Base-by-base conservation (phyloP, 2,329 filamentous ascomycete species). In the Metarhizium guizhouense region DNA sequence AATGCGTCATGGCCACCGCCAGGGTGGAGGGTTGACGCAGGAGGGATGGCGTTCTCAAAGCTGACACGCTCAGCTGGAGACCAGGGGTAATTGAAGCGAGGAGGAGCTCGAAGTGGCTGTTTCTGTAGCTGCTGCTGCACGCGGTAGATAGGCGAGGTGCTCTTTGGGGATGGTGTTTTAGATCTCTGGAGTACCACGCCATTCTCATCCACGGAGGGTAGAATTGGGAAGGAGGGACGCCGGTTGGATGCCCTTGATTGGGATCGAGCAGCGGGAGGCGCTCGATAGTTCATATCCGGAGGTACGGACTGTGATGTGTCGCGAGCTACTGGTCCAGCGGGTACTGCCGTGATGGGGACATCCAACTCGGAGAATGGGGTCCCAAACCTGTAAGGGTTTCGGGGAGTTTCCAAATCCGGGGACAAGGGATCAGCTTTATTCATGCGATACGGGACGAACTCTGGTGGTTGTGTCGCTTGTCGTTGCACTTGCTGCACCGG, bases 281-380 rank as follows among this genome's bases (percentile, higher is more conserved):
- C 69, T 36, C 84, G 82, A 75, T 87, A 96, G 68, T 84, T 86
- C 91, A 96, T 96, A 72, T 95, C 86, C 6, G 93, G 93, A 47
- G 93, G 93, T 0, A 96, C 93, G 5, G 92, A 96, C 70, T 96
- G 90, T 30, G 90, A 95, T 50, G 79, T 76, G 65, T 94, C 87
- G 52, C 93, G 87, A 48, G 86, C 79, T 36, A 95, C 77, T 6
- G 88, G 88, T 0, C 86, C 88, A 16, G 84, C 64, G 1, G 83
- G 82, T 47, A 92, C 76, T 3, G 86, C 81, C 1, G 89, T 94
- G 57, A 95, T 74, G 0, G 93, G 92, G 13, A 92, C 84, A 67
- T 96, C 93, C 78, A 93, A 86, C 66, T 95, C 91, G 2, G 92
- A 95, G 68, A 92, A 88, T 16, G 92, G 91, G 0, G 90, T 95